These are phyloP conservation scores for Datura wrightii DNA, from an alignment of 257 asterid genomes.

Conservation along the genomic window DNA sequence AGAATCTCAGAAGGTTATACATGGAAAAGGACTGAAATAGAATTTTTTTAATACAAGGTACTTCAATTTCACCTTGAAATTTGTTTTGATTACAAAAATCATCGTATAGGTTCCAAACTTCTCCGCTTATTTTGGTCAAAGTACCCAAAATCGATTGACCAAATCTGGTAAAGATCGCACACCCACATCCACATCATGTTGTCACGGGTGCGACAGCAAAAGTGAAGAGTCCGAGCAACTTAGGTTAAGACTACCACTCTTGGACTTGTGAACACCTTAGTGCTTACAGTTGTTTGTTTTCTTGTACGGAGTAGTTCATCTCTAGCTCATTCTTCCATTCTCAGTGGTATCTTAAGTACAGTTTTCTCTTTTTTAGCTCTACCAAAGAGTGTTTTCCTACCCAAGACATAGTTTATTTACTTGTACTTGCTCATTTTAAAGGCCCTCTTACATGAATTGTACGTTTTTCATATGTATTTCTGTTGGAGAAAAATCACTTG, in stretches of 20 bases:
- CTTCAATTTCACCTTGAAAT: too few relatives aligned
- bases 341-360: not conserved
- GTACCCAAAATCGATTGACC: too few relatives aligned
- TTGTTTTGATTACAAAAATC: too few relatives aligned
- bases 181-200: too few relatives aligned
- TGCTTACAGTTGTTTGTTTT: not conserved
- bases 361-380: not conserved
- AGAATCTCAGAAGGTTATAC: too few relatives aligned
- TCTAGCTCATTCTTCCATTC: not conserved
- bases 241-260: not conserved
- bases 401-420: not conserved
- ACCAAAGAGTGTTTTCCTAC: constrained; percentile 18
- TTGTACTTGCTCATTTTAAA: constrained; percentile 15
- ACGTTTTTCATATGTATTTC: not conserved
- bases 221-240: too few relatives aligned
- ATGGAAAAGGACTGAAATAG: too few relatives aligned
- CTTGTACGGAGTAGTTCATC: not conserved
- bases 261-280: constrained; percentile 25
- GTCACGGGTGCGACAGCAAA: too few relatives aligned
- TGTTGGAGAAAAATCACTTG: not conserved
- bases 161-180: too few relatives aligned
- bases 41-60: too few relatives aligned
- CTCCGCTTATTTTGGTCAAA: too few relatives aligned
- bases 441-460: constrained; percentile 19
- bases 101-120: too few relatives aligned